Conservation (phyloP, 805 yeast genomes). For the Candida peoriensis region DNA sequence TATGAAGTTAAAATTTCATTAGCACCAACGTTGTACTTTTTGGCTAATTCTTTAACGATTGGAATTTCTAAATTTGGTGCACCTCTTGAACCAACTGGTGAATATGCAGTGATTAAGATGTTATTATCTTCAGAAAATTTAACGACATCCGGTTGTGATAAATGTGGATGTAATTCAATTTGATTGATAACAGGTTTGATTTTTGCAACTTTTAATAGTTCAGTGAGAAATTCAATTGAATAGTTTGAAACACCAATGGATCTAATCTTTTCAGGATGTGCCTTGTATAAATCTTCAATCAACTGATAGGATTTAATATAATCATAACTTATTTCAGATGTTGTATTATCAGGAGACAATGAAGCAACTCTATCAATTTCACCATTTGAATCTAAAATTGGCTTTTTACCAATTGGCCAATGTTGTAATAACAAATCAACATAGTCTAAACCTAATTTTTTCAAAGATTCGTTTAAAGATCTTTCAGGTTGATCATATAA, state of each 20-base stretch:
- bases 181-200: slow-evolving; percentile 57
- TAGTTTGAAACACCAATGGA: slow-evolving; percentile 70
- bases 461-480: slow-evolving; percentile 38
- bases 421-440: slow-evolving; percentile 60
- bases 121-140: slow-evolving; percentile 41
- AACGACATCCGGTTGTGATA: slow-evolving; percentile 57
- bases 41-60: slow-evolving; percentile 45
- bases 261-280: slow-evolving; percentile 43
- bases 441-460: slow-evolving; percentile 43
- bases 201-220: slow-evolving; percentile 37
- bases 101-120: slow-evolving; percentile 51
- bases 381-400: slow-evolving; percentile 39
- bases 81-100: slow-evolving; percentile 62
- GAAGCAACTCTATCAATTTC: slow-evolving; percentile 27
- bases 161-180: slow-evolving; percentile 63
- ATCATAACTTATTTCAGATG: slow-evolving; percentile 25
- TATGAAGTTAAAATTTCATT: slow-evolving; percentile 60
- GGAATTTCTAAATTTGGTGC: slow-evolving; percentile 57
- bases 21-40: slow-evolving; percentile 45
- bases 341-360: slow-evolving; percentile 21
- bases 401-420: slow-evolving; percentile 4
- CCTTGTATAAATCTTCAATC: slow-evolving; percentile 34
- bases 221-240: slow-evolving; percentile 44
- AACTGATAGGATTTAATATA: slow-evolving; percentile 4
- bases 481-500: slow-evolving; percentile 36